Evolutionary conservation across 805 yeast genomes (phyloP).

Genomic region (Myxozyma udenii): DNA sequence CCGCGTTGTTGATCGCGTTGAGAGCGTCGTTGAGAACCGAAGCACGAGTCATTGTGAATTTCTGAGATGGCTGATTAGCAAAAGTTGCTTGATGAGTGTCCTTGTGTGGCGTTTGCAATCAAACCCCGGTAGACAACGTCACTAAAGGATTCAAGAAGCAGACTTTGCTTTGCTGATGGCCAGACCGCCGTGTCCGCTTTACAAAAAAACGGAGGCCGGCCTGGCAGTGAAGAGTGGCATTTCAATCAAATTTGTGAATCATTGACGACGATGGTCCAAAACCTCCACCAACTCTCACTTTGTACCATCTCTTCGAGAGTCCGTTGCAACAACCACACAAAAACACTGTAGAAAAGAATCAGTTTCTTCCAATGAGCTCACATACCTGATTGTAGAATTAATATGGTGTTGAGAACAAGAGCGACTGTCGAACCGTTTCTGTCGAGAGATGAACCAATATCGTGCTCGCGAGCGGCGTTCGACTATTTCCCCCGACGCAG

Average conservation of each 20-base stretch:
- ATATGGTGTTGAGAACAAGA: no score
- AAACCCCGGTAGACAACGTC: neutral
- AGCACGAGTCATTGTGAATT: constrained; percentile 81
- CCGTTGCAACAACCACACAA: neutral
- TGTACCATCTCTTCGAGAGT: neutral
- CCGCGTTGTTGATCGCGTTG: constrained; percentile 98
- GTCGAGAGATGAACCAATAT: no score
- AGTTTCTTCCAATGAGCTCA: neutral
- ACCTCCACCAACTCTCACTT: neutral
- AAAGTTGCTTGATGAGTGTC: constrained; percentile 22
- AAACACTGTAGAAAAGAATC: neutral
- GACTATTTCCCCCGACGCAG: no score
- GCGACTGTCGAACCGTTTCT: no score
- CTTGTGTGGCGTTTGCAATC: constrained; percentile 8
- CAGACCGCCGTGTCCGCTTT: constrained; percentile 8
- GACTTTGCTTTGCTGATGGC: neutral
- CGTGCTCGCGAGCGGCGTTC: no score
- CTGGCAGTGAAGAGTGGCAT: neutral
- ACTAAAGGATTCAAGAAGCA: constrained; percentile 24
- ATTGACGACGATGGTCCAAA: neutral
- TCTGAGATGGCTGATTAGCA: constrained; percentile 7
- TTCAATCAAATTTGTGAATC: no score
- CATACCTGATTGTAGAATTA: neutral
- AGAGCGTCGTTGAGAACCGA: constrained; percentile 98
- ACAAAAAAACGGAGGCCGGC: constrained; percentile 10